These are phyloP conservation scores for Gastrolobium bilobum DNA, from an alignment of 306 rosid species.

Conservation along the genomic window DNA sequence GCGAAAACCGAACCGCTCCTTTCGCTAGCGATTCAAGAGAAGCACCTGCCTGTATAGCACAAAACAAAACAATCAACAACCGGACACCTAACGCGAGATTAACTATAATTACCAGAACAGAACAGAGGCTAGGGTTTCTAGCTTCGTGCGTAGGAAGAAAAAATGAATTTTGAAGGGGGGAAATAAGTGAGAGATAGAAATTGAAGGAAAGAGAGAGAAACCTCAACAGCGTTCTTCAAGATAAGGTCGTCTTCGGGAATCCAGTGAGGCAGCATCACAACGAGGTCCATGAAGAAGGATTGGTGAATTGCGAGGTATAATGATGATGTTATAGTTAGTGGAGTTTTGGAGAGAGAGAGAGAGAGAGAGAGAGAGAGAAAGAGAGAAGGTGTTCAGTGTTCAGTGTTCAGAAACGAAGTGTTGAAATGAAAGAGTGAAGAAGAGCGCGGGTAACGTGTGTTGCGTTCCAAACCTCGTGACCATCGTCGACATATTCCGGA, in stretches of 20 bases:
- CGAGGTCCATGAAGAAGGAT: slow-evolving; percentile 45
- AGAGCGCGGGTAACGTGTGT: not conserved
- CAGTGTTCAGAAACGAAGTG: too few relatives aligned
- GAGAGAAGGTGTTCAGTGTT: not conserved
- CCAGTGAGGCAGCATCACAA: slow-evolving; percentile 65
- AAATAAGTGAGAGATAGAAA: not conserved
- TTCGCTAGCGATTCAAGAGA: slow-evolving; percentile 87
- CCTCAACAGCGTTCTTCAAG: slow-evolving; percentile 86
- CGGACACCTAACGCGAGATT: not conserved
- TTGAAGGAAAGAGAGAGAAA: slow-evolving; percentile 24
- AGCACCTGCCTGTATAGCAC: slow-evolving; percentile 68
- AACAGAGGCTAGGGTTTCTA: slow-evolving; percentile 46
- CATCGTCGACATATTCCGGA: slow-evolving; percentile 39
- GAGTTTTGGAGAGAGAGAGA: not conserved
- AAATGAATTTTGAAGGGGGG: not conserved
- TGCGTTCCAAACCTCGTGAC: slow-evolving; percentile 26
- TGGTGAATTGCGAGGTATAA: not conserved
- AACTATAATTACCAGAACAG: not conserved
- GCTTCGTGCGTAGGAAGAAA: not conserved
- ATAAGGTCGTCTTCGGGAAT: slow-evolving; percentile 78
- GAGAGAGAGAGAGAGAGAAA: not conserved
- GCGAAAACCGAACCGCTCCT: slow-evolving; percentile 88
- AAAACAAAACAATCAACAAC: slow-evolving; percentile 19
- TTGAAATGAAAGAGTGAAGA: not conserved
- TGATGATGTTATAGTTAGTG: not conserved